Base-by-base conservation (phyloP, 345 rosid genomes). In the Dipteronia sinensis region DNA sequence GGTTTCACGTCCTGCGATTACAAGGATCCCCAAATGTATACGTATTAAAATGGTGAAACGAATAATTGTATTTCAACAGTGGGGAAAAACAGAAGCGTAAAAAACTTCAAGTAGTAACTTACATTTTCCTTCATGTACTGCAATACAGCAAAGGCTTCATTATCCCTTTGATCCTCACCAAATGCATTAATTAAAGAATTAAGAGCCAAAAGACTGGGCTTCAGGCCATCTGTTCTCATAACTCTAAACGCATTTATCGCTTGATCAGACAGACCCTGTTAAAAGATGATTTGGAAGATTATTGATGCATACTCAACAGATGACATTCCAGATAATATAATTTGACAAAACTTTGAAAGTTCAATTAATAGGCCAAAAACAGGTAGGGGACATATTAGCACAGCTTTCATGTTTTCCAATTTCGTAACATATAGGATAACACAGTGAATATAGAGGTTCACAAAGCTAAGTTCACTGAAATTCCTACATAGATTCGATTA, bases 101-200 rank as follows among this genome's bases (percentile, higher is more conserved):
- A 62, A 23, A 56, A 65, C 25, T 61, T 19, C 59, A 63, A 55
- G 38, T 15, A 12, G 56, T 38, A 64, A 80, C 84, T 85, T 71
- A 96, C 99, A 61, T 94, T 90, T 80, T 91, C 99, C 82, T 92
- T 96, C 98, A 96, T 94, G 85, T 89, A 94, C 78, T 91, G 95
- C 75, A 96, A 85, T 76, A 96, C 98, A 20, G 97, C 88, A 77
- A 94, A 96, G 12, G 97, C 99, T 87, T 94, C 99, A 7, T 79
- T 91, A 59, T 91, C 99, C 79, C 97, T 90, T 87, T 95, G 86
- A 80, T 96, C 99, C 87, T 91, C 97, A 2, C 97, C 97, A 88
- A 94, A 96, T 47, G 99, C 99, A 83, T 96, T 94, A 80, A 94
- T 90, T 75, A 96, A 86, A 5, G 98, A 94, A 81, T 96, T 96